A percentile compares a stretch with the other conserved stretches of the same genome.
Conservation (phyloP, 768 basidiomycete genomes). For the Suillus decipiens region DNA sequence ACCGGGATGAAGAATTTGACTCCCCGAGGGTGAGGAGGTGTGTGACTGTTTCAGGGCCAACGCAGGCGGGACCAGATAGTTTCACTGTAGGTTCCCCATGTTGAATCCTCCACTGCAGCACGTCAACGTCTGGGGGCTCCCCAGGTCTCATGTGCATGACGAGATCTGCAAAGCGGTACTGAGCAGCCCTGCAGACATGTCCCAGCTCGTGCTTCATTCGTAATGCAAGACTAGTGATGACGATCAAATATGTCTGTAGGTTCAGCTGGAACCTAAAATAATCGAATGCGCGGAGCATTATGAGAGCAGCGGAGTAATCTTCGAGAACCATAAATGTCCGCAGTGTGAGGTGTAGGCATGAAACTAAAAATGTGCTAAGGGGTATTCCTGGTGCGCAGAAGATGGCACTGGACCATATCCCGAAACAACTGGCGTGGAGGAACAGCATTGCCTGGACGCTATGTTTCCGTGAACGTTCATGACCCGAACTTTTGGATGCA, state of each 20-base stretch:
- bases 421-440: slow-evolving; percentile 45
- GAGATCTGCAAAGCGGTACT: slow-evolving; percentile 28
- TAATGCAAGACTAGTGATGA: slow-evolving; percentile 40
- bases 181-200: slow-evolving; percentile 2
- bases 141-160: slow-evolving; percentile 20
- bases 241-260: slow-evolving; percentile 40
- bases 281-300: slow-evolving; percentile 37
- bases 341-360: slow-evolving; percentile 43
- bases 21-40: slow-evolving; percentile 26
- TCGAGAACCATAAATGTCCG: slow-evolving; percentile 43
- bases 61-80: slow-evolving; percentile 7
- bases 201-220: slow-evolving; percentile 29
- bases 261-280: slow-evolving; percentile 33
- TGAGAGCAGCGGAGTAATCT: slow-evolving; percentile 52
- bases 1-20: not conserved
- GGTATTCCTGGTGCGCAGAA: slow-evolving; percentile 19
- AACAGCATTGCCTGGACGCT: slow-evolving; percentile 25
- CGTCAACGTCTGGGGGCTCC: slow-evolving; percentile 20
- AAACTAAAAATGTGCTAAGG: slow-evolving; percentile 27
- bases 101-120: slow-evolving; percentile 21
- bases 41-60: slow-evolving; percentile 20
- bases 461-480: slow-evolving; percentile 25
- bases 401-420: slow-evolving; percentile 44
- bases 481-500: slow-evolving; percentile 21
- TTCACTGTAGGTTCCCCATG: not conserved